phyloP scores from a whole-genome alignment of 805 yeast species.

The Hanseniaspora vineae region DNA sequence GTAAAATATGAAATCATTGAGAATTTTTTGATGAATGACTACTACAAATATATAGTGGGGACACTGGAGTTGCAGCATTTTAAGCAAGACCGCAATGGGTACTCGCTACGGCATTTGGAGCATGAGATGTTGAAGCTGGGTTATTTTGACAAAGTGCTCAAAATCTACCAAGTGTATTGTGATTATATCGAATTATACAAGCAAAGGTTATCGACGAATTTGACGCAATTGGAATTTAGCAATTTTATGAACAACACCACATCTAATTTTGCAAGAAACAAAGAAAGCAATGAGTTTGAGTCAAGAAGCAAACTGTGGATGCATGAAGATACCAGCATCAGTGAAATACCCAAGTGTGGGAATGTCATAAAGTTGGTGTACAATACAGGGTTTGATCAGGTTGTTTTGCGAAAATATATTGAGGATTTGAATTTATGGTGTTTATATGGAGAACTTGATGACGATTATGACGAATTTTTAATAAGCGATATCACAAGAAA shows the following conservation, averaged over 20 bases:
- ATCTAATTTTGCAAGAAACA: too few species aligned
- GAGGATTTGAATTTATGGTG: constrained; percentile 72
- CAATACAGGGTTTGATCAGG: neutral
- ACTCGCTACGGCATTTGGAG: constrained; percentile 49
- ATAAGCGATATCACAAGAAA: constrained; percentile 31
- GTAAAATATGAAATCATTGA: constrained; percentile 40
- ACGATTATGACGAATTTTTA: constrained; percentile 73
- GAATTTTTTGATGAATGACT: constrained; percentile 26
- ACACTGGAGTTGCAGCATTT: constrained; percentile 34
- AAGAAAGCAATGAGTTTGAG: neutral
- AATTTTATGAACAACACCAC: constrained; percentile 28
- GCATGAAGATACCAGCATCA: constrained; percentile 37
- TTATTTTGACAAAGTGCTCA: constrained; percentile 31
- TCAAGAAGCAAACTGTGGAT: constrained; percentile 12
- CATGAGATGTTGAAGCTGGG: constrained; percentile 30
- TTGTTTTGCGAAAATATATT: constrained; percentile 50
- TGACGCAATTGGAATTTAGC: constrained; percentile 26
- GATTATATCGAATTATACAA: constrained; percentile 35
- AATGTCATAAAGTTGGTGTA: constrained; percentile 43
- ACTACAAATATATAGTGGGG: constrained; percentile 23
- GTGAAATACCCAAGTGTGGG: constrained; percentile 66
- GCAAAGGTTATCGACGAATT: constrained; percentile 25
- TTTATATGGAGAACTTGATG: constrained; percentile 55
- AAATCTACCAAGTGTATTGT: constrained; percentile 44
- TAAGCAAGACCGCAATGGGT: constrained; percentile 34